Conservation (phyloP, 768 basidiomycete genomes). For the Cystobasidium ongulense region DNA sequence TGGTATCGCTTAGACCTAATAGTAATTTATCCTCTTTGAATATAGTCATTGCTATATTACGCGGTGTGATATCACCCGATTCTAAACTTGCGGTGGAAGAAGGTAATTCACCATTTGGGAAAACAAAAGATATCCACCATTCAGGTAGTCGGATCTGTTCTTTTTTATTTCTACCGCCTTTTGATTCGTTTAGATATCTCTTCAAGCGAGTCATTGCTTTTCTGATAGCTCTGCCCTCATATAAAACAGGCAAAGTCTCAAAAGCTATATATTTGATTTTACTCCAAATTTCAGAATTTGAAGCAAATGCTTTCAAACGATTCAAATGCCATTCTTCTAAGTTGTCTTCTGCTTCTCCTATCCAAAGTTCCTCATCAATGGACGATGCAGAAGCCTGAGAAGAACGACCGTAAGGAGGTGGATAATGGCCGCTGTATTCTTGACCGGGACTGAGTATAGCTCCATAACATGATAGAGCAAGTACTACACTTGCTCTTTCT, state of each 20-base stretch:
- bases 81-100: neutral
- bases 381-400: neutral
- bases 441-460: conserved; percentile 11
- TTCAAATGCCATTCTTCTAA: conserved; percentile 6
- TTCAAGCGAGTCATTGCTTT: neutral
- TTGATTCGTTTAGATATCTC: neutral
- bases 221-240: neutral
- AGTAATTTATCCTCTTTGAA: neutral
- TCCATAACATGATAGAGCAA: conserved; percentile 20
- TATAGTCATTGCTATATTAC: neutral
- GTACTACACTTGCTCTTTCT: neutral
- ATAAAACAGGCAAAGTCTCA: conserved; percentile 13
- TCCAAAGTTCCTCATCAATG: neutral
- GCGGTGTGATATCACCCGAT: neutral
- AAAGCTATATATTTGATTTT: conserved; percentile 1
- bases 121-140: conserved; percentile 27
- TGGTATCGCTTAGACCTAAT: neutral
- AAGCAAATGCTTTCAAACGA: neutral
- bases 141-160: neutral
- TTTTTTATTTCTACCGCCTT: neutral
- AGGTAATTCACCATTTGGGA: conserved; percentile 7
- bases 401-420: neutral
- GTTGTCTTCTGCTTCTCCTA: neutral
- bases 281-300: neutral
- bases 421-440: conserved; percentile 10